These are phyloP conservation scores for Penicillium sp. DNA, from an alignment of 2,329 filamentous ascomycete species.

Conservation along the genomic window DNA sequence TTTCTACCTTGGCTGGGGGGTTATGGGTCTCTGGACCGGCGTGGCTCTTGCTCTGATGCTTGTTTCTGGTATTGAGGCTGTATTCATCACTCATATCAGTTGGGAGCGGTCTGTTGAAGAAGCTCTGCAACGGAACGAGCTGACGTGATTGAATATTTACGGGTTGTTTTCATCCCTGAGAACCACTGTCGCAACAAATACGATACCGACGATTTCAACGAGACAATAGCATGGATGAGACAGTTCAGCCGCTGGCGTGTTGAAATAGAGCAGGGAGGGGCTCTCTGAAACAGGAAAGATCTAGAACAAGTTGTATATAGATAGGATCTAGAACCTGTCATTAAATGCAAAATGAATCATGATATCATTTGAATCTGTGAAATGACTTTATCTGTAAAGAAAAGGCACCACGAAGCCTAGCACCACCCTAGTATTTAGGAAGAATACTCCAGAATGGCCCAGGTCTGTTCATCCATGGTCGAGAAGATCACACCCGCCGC, in stretches of 20 bases:
- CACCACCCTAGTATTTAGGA: constrained; percentile 1
- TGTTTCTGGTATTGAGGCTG: constrained; percentile 55
- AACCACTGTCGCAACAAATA: background rate
- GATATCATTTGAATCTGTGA: constrained; percentile 24
- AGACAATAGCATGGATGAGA: no score
- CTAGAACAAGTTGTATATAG: constrained; percentile 1
- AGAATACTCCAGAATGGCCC: constrained; percentile 73
- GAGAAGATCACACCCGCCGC: constrained; percentile 75
- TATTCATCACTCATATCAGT: constrained; percentile 55
- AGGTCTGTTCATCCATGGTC: constrained; percentile 90
- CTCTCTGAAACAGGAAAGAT: no score
- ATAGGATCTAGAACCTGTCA: background rate
- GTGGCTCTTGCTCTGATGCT: constrained; percentile 67
- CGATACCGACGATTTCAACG: no score
- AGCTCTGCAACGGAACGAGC: constrained; percentile 55
- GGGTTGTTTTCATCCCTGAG: no score
- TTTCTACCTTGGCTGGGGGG: constrained; percentile 72
- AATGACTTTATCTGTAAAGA: constrained; percentile 23
- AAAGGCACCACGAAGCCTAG: background rate
- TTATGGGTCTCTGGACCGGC: constrained; percentile 78
- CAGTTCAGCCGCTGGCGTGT: no score
- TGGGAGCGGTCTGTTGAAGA: constrained; percentile 61
- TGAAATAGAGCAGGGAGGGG: no score
- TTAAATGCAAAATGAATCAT: constrained; percentile 21
- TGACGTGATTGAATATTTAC: constrained; percentile 13